A percentile compares a stretch with the other conserved stretches of the same genome.
These are phyloP conservation scores for Brettanomyces anomalus DNA, from an alignment of 805 yeast genomes.

Conservation along the genomic window DNA sequence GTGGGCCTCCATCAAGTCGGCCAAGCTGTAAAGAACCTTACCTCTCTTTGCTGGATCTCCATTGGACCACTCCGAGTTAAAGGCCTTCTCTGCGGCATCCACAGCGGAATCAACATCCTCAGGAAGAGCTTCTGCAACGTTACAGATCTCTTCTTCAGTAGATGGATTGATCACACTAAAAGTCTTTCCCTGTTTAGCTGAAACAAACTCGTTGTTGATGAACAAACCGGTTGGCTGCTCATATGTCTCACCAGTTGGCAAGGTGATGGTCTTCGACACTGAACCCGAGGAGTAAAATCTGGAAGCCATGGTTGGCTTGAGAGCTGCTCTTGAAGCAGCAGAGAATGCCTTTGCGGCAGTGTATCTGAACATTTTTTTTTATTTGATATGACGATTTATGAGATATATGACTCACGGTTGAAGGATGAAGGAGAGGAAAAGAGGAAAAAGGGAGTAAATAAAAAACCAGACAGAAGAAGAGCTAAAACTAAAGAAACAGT, in stretches of 20 bases:
- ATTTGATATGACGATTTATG: background rate
- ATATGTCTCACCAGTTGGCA: constrained; percentile 27
- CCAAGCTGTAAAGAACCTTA: constrained; percentile 55
- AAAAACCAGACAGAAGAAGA: background rate
- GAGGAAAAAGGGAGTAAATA: background rate
- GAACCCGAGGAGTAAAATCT: constrained; percentile 14
- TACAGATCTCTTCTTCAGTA: constrained; percentile 60
- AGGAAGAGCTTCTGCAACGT: constrained; percentile 64
- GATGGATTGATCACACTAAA: constrained; percentile 59
- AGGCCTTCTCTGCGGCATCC: constrained; percentile 74
- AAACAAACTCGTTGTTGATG: constrained; percentile 55
- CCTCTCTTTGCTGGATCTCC: constrained; percentile 64
- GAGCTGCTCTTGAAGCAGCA: background rate
- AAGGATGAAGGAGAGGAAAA: background rate
- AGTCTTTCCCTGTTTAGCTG: constrained; percentile 47
- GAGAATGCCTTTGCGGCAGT: background rate
- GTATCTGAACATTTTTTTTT: constrained; percentile 1
- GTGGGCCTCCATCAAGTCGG: constrained; percentile 67
- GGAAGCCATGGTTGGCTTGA: constrained; percentile 2
- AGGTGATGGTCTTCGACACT: constrained; percentile 21
- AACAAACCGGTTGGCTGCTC: constrained; percentile 46
- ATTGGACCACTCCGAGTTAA: constrained; percentile 56
- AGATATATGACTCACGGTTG: background rate
- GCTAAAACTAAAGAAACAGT: background rate
- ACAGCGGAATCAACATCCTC: constrained; percentile 84